Evolutionary conservation across 2,329 filamentous ascomycete species (phyloP).

Genomic region (Pseudohalonectria lignicola): DNA sequence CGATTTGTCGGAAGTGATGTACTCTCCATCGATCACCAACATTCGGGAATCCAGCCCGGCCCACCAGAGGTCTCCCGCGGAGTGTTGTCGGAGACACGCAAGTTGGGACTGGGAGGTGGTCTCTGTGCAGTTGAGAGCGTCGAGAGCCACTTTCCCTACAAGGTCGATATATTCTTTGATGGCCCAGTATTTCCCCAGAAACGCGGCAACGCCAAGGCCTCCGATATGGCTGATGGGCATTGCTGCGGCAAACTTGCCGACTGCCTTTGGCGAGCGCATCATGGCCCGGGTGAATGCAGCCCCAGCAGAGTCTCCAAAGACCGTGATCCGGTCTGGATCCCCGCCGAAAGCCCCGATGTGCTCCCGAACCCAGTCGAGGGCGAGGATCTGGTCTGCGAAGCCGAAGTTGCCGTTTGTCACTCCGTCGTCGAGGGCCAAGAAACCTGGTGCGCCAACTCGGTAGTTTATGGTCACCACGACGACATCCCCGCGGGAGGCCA

Average conservation of each 20-base stretch:
- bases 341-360: slow-evolving; percentile 45
- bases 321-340: slow-evolving; percentile 41
- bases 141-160: slow-evolving; percentile 38
- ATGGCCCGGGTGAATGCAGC: slow-evolving; percentile 38
- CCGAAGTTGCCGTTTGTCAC: slow-evolving; percentile 36
- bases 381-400: slow-evolving; percentile 35
- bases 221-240: slow-evolving; percentile 30
- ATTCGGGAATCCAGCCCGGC: slow-evolving; percentile 37
- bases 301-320: slow-evolving; percentile 45
- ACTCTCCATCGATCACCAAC: slow-evolving; percentile 47
- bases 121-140: slow-evolving; percentile 39
- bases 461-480: slow-evolving; percentile 52
- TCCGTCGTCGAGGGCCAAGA: slow-evolving; percentile 38
- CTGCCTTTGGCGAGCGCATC: slow-evolving; percentile 33
- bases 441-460: slow-evolving; percentile 45
- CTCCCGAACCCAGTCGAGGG: slow-evolving; percentile 36
- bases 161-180: slow-evolving; percentile 37
- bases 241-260: slow-evolving; percentile 34
- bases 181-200: slow-evolving; percentile 48
- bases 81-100: slow-evolving; percentile 40
- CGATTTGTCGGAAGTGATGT: slow-evolving; percentile 34
- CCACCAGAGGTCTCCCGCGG: slow-evolving; percentile 29
- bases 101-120: slow-evolving; percentile 34
- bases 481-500: slow-evolving; percentile 48
- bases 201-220: slow-evolving; percentile 39